Conservation (phyloP, 805 yeast species). For the Yamadazyma paraphyllophila region DNA sequence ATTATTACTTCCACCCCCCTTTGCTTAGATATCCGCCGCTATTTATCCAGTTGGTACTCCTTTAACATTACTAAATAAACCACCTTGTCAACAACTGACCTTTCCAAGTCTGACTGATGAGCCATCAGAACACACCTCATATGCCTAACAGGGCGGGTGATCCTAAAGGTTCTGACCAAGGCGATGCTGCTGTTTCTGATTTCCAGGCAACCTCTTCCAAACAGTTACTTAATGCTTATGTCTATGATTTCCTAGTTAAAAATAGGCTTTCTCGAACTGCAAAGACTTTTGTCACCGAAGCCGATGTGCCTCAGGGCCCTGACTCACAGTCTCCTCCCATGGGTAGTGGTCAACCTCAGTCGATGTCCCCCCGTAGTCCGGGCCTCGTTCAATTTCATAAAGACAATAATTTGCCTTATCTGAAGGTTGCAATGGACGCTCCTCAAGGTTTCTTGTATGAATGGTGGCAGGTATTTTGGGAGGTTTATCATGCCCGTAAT, state of each 20-base stretch:
- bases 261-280: conserved; percentile 74
- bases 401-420: conserved; percentile 46
- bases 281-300: conserved; percentile 68
- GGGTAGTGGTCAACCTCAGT: conserved; percentile 24
- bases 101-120: conserved; percentile 20
- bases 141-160: conserved; percentile 10
- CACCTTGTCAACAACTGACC: background rate
- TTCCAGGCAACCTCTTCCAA: conserved; percentile 51
- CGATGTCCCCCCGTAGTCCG: conserved; percentile 10
- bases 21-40: background rate
- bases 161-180: conserved; percentile 4
- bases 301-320: conserved; percentile 51
- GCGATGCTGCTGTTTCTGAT: conserved; percentile 23
- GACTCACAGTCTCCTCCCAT: conserved; percentile 6
- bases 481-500: conserved; percentile 79
- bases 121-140: conserved; percentile 38
- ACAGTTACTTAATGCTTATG: conserved; percentile 73
- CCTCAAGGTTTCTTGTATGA: conserved; percentile 86
- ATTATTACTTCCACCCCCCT: background rate
- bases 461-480: conserved; percentile 98
- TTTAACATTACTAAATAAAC: background rate
- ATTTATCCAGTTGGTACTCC: background rate
- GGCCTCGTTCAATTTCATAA: conserved; percentile 26
- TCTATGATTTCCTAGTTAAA: conserved; percentile 80
- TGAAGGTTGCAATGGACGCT: conserved; percentile 66